Conservation (phyloP, 1,284 basidiomycete genomes). For the Sanghuangporus sanghuang region DNA sequence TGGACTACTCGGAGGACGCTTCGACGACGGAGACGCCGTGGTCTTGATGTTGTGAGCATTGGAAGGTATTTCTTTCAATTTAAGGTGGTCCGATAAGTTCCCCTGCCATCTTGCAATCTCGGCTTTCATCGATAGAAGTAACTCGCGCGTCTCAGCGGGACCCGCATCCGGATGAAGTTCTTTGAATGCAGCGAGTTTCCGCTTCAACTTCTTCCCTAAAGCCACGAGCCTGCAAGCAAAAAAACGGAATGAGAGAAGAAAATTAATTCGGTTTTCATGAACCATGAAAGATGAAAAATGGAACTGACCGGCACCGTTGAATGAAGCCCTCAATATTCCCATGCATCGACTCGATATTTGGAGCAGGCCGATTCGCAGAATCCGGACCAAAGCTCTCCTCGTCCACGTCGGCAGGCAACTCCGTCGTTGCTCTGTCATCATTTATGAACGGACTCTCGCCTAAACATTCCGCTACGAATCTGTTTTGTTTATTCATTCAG, state of each 20-base stretch:
- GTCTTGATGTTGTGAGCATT: conserved; percentile 25
- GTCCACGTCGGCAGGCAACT: conserved; percentile 43
- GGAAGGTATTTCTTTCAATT: conserved; percentile 25
- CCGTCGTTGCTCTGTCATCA: conserved; percentile 42
- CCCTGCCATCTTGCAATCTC: conserved; percentile 51
- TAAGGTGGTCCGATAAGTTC: conserved; percentile 37
- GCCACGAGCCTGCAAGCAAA: conserved; percentile 35
- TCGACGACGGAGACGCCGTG: conserved; percentile 17
- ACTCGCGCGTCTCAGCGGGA: conserved; percentile 33
- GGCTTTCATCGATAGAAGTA: conserved; percentile 48
- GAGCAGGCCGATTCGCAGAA: conserved; percentile 38
- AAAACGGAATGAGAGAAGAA: neutral
- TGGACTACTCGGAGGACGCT: conserved; percentile 17
- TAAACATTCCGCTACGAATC: conserved; percentile 64
- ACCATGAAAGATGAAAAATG: neutral
- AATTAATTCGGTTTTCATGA: neutral
- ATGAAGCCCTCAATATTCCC: conserved; percentile 26
- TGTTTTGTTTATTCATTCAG: conserved; percentile 24
- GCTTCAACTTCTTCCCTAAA: conserved; percentile 45
- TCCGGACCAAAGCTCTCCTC: conserved; percentile 44
- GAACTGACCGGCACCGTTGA: conserved; percentile 26
- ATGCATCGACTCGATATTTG: conserved; percentile 25
- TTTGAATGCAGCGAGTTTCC: conserved; percentile 31
- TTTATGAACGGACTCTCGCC: conserved; percentile 54
- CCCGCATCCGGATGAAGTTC: conserved; percentile 32